Evolutionary conservation across 345 rosid species (phyloP).

Genomic region (Arabis alpina): DNA sequence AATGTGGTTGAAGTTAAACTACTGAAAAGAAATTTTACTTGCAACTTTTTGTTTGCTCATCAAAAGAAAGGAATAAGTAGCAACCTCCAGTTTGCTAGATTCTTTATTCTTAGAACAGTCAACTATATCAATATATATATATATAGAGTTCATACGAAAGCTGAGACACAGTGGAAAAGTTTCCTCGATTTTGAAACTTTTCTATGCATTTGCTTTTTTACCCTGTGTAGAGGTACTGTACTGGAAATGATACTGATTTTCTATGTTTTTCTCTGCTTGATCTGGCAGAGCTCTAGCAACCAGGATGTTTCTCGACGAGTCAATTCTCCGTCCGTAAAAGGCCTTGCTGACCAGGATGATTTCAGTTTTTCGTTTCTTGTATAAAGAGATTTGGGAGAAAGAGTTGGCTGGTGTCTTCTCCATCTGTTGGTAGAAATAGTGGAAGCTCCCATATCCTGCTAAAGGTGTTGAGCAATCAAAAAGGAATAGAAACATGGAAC

Average conservation of each 20-base stretch:
- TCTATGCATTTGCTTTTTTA: slow-evolving; percentile 9
- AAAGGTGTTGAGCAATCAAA: slow-evolving; percentile 4
- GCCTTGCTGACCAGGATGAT: slow-evolving; percentile 14
- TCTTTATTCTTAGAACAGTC: slow-evolving; percentile 7
- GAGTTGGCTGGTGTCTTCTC: slow-evolving; percentile 16
- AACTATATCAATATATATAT: too few relatives aligned
- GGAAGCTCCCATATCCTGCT: slow-evolving; percentile 9
- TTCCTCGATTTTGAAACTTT: slow-evolving; percentile 8
- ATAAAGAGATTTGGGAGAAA: not conserved
- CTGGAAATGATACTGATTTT: not conserved
- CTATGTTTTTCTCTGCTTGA: slow-evolving; percentile 10
- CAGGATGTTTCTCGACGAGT: slow-evolving; percentile 35
- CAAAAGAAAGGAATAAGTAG: slow-evolving; percentile 14
- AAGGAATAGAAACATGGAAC: slow-evolving; percentile 14
- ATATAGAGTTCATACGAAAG: slow-evolving; percentile 4
- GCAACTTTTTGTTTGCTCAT: not conserved
- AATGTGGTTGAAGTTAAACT: slow-evolving; percentile 10
- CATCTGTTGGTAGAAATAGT: slow-evolving; percentile 13
- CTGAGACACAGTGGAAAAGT: slow-evolving; percentile 4
- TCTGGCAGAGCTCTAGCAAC: slow-evolving; percentile 45
- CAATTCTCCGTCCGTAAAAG: slow-evolving; percentile 3
- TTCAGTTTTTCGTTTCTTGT: slow-evolving; percentile 2
- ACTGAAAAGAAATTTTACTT: not conserved
- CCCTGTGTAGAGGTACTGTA: slow-evolving; percentile 5
- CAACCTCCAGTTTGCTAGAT: slow-evolving; percentile 1